A percentile compares a stretch with the other conserved stretches of the same genome.
These are phyloP conservation scores for Aspergillus fijiensis DNA, from an alignment of 2,329 filamentous ascomycete species.

Conservation along the genomic window DNA sequence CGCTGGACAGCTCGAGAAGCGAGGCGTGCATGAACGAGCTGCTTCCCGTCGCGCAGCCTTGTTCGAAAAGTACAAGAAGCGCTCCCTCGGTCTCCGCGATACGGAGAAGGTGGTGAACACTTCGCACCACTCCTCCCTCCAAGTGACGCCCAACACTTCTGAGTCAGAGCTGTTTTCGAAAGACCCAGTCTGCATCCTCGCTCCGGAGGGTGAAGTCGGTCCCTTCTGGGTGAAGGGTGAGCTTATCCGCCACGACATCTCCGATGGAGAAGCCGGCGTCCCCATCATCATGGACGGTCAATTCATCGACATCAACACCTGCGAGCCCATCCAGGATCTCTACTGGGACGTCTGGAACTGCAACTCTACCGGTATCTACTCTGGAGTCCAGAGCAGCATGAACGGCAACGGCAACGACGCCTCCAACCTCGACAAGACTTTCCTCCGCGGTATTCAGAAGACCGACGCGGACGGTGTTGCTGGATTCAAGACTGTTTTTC, in stretches of 20 bases:
- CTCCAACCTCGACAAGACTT: constrained; percentile 33
- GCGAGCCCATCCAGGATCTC: constrained; percentile 38
- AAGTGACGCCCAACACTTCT: neutral
- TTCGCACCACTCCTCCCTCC: neutral
- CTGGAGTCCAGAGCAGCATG: constrained; percentile 31
- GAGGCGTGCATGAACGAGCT: neutral
- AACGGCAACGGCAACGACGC: constrained; percentile 32
- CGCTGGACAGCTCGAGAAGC: constrained; percentile 14
- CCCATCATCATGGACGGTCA: constrained; percentile 42
- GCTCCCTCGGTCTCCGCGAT: neutral
- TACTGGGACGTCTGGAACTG: constrained; percentile 40
- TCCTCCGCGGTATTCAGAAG: constrained; percentile 45
- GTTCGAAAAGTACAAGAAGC: neutral
- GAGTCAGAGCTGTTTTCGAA: neutral
- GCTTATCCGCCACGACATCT: constrained; percentile 38
- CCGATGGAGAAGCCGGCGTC: constrained; percentile 37
- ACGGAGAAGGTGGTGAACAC: neutral
- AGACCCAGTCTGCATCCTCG: constrained; percentile 34
- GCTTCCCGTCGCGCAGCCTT: neutral
- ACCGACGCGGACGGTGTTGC: constrained; percentile 45
- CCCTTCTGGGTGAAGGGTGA: constrained; percentile 50
- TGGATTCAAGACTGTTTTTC: constrained; percentile 44
- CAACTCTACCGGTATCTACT: constrained; percentile 34
- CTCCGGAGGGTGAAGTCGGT: constrained; percentile 48
- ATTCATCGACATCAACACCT: constrained; percentile 42